phyloP scores from a whole-genome alignment of 495 filamentous ascomycete species.

The Thermothielavioides terrestris region DNA sequence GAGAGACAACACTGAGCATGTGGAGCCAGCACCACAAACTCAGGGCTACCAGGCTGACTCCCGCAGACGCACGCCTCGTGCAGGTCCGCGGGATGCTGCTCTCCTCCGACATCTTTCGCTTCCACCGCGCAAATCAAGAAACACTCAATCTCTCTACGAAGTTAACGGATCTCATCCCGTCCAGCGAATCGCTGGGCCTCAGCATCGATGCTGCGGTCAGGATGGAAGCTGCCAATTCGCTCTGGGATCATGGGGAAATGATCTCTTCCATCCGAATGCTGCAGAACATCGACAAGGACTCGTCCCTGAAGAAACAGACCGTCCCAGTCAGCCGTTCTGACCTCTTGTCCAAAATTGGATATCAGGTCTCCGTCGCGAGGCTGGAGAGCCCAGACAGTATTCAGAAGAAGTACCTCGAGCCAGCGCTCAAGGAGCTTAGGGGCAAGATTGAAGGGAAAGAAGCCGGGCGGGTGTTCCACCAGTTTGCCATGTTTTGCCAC shows the following conservation, averaged over 20 bases:
- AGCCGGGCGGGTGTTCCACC: conserved; percentile 83
- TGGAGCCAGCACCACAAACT: conserved; percentile 58
- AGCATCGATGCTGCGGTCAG: conserved; percentile 63
- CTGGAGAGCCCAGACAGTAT: conserved; percentile 88
- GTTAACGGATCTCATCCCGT: conserved; percentile 60
- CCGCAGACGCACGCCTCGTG: conserved; percentile 55
- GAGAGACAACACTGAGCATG: conserved; percentile 75
- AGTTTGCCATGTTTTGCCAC: conserved; percentile 93
- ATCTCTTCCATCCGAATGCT: conserved; percentile 85
- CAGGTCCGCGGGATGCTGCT: conserved; percentile 66
- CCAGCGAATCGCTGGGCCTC: conserved; percentile 59
- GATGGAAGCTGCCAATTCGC: conserved; percentile 74
- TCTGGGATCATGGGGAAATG: conserved; percentile 94
- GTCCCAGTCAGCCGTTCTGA: conserved; percentile 68
- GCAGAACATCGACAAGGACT: conserved; percentile 55
- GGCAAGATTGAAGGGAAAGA: conserved; percentile 59
- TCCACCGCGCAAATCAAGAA: conserved; percentile 74
- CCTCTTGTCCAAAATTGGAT: conserved; percentile 75
- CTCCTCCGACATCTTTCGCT: conserved; percentile 64
- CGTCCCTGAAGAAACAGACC: conserved; percentile 58
- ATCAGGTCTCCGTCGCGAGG: conserved; percentile 85
- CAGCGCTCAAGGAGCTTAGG: conserved; percentile 71
- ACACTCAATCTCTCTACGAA: conserved; percentile 76
- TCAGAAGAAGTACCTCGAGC: conserved; percentile 70
- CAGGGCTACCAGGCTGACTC: conserved; percentile 48